Base-by-base conservation (phyloP, 2,329 filamentous ascomycete genomes). In the Fusarium bactridioides region DNA sequence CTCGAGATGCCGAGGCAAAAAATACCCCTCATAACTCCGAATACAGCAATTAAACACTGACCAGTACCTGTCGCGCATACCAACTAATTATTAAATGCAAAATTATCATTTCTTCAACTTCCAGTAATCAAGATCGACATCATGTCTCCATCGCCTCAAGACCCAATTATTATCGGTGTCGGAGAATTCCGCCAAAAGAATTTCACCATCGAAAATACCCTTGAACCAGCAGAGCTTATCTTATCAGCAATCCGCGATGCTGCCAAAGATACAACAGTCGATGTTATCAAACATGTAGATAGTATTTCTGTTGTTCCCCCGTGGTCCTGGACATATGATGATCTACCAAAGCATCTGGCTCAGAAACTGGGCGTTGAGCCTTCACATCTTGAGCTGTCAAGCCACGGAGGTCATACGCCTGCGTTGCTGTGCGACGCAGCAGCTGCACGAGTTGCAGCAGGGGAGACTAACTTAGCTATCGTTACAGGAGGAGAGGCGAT, bases 271-370 rank as follows among this genome's bases (percentile, higher is more conserved):
- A 16, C 74, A 0, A 44, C 80, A 1, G 86, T 45, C 8, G 68
- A 64, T 12, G 11, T 35, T 10, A 25, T 48, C 13, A n/a, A 19
- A 3, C 12, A 45, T 4, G 25, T 91, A 58, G 89, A 92, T 76
- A 88, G 86, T 71, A 82, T 92, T 50, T 83, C 86, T 47, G 85
- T 91, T 8, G 89, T 92, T 15, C 84, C 83, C 44, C 88, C 88
- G 0, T 92, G 90, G 90, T 91, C 90, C 0, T 92, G 90, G 90
- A 86, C 87, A 2, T 92, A 92, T 75, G 79, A 83, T 3, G 86
- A 92, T 76, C 79, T 92, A 4, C 88, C 90, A 0, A 83, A 82
- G 10, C 79, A 89, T 3, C 76, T 93, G 10, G 82, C 86, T 1
- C 72, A 85, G 43, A 84, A 82, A 41, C 78, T 92, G 6, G 83